Evolutionary conservation across 164 flowering plant species (phyloP).

Genomic region (Pachysandra terminalis): DNA sequence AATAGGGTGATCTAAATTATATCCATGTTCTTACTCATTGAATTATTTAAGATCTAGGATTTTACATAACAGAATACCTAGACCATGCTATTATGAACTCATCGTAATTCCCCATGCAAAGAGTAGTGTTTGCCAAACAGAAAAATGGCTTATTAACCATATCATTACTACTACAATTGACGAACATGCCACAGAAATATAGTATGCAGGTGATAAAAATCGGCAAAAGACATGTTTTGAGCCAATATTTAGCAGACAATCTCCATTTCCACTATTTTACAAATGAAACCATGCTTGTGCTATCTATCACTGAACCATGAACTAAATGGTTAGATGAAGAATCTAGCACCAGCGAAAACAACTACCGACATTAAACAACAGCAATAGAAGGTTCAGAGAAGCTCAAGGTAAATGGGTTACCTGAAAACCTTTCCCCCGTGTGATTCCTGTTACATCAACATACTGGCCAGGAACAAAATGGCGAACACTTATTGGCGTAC

Average conservation of each 20-base stretch:
- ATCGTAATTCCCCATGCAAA: neutral
- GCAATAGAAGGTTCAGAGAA: neutral
- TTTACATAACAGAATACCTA: neutral
- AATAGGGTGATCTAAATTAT: neutral
- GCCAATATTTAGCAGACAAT: no score
- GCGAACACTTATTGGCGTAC: constrained; percentile 71
- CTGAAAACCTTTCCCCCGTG: constrained; percentile 96
- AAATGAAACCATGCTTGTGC: no score
- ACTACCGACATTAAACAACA: neutral
- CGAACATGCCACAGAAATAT: neutral
- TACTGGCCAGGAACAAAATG: constrained; percentile 97
- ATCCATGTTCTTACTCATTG: neutral
- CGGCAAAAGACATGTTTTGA: no score
- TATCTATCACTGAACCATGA: neutral
- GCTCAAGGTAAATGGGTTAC: constrained; percentile 26
- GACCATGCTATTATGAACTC: neutral
- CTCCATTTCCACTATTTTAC: no score
- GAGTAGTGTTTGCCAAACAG: neutral
- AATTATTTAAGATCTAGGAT: neutral
- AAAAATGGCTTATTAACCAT: neutral
- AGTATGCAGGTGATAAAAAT: neutral
- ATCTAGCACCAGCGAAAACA: neutral
- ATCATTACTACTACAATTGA: neutral
- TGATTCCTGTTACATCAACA: constrained; percentile 87
- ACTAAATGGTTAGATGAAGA: neutral